phyloP scores from a whole-genome alignment of 495 filamentous ascomycete genomes.

The Penicillium atrosanguineum region DNA sequence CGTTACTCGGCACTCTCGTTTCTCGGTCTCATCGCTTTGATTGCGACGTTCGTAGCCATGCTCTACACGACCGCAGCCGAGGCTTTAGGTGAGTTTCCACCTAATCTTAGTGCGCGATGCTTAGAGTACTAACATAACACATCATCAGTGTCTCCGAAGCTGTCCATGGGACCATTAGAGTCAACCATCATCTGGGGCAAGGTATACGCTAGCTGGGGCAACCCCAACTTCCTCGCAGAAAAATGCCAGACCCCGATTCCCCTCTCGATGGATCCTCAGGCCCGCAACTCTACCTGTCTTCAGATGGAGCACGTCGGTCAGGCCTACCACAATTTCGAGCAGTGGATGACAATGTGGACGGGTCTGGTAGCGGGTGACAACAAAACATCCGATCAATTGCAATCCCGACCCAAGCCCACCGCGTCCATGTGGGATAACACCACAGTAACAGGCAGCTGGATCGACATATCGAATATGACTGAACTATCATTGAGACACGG shows the following conservation, averaged over 20 bases:
- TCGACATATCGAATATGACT: slow-evolving; percentile 48
- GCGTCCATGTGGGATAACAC: slow-evolving; percentile 65
- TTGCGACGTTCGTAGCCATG: slow-evolving; percentile 59
- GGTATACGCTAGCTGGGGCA: slow-evolving; percentile 58
- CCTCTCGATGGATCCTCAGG: slow-evolving; percentile 24
- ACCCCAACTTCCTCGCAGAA: slow-evolving; percentile 47
- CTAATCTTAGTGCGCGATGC: not conserved
- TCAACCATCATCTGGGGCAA: slow-evolving; percentile 45
- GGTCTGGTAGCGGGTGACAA: slow-evolving; percentile 33
- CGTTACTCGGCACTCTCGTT: slow-evolving; percentile 58
- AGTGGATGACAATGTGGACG: slow-evolving; percentile 50
- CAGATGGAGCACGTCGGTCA: slow-evolving; percentile 62
- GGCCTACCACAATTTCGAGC: slow-evolving; percentile 53
- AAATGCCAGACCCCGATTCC: slow-evolving; percentile 61
- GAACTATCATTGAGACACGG: slow-evolving; percentile 40
- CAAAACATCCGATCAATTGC: slow-evolving; percentile 33
- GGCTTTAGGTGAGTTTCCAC: slow-evolving; percentile 47
- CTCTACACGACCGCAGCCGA: slow-evolving; percentile 74
- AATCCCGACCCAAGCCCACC: slow-evolving; percentile 47
- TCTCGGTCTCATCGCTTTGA: slow-evolving; percentile 56
- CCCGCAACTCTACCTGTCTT: slow-evolving; percentile 55
- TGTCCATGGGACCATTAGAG: slow-evolving; percentile 51
- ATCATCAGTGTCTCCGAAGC: slow-evolving; percentile 57
- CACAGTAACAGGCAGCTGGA: slow-evolving; percentile 60
- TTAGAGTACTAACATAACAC: not conserved